Conservation (phyloP, 169 alveolate genomes). For the Amoebophrya sp. region DNA sequence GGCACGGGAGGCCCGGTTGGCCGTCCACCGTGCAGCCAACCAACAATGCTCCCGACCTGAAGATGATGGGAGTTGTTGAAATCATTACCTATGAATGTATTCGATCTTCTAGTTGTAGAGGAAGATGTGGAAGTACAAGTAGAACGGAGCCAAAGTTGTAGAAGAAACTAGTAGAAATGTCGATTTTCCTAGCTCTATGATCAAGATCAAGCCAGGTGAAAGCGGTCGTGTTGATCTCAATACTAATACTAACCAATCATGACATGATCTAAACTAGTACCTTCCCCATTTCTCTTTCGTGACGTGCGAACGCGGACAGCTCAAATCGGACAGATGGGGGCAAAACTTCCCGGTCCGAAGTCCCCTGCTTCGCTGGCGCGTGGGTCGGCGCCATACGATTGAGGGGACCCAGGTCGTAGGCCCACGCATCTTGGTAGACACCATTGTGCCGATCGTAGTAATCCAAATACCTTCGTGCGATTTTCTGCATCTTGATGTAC, state of each 20-base stretch:
- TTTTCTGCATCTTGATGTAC: background rate
- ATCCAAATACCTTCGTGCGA: background rate
- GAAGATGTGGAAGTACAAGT: too few species aligned
- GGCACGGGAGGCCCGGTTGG: background rate
- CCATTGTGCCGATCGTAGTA: background rate
- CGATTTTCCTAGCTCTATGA: too few species aligned
- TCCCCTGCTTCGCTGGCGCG: background rate
- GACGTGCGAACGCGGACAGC: background rate
- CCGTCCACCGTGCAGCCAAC: background rate
- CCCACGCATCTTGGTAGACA: background rate
- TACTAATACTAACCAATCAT: too few species aligned
- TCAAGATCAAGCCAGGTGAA: too few species aligned
- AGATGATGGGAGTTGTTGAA: too few species aligned
- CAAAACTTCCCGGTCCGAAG: background rate
- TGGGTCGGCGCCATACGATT: slow-evolving; percentile 22
- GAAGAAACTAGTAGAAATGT: too few species aligned
- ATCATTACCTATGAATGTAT: too few species aligned
- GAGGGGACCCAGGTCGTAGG: slow-evolving; percentile 5
- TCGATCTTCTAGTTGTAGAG: too few species aligned
- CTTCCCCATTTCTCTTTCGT: background rate
- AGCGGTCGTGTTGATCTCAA: too few species aligned
- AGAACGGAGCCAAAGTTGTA: too few species aligned
- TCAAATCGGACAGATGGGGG: background rate
- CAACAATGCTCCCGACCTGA: slow-evolving; percentile 13
- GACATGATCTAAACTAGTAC: too few species aligned